Percentiles rank a stretch among this genome's conserved stretches.
These are phyloP conservation scores for Boletus rubescentipes DNA, from an alignment of 768 basidiomycete genomes.

Conservation along the genomic window DNA sequence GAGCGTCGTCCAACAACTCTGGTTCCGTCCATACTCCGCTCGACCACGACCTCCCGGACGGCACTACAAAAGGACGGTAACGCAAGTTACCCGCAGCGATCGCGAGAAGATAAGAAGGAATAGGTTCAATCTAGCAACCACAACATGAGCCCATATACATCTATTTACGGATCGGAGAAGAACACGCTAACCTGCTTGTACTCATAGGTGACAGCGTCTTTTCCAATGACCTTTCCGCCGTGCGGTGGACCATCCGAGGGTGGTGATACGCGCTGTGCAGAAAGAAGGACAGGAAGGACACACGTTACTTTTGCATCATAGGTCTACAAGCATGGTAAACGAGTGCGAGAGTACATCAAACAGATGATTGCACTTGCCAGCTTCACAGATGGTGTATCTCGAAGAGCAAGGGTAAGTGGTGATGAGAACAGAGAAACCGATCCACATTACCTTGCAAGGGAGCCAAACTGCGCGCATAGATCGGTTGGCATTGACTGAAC, in stretches of 20 bases:
- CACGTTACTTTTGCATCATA: conserved; percentile 80
- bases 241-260: conserved; percentile 68
- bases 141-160: background rate
- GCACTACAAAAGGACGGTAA: conserved; percentile 63
- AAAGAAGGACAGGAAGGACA: conserved; percentile 83
- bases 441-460: conserved; percentile 67
- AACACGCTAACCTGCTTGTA: conserved; percentile 68
- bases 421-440: background rate
- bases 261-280: conserved; percentile 79
- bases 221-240: conserved; percentile 70
- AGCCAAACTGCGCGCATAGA: conserved; percentile 76
- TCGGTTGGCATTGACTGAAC: conserved; percentile 93
- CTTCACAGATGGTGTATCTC: conserved; percentile 87
- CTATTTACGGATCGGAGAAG: background rate
- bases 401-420: background rate
- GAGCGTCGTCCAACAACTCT: conserved; percentile 68
- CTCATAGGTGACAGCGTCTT: conserved; percentile 68
- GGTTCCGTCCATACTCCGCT: conserved; percentile 93
- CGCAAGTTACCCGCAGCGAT: conserved; percentile 83
- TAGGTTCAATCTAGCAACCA: conserved; percentile 65
- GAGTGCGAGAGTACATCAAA: background rate
- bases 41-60: conserved; percentile 69
- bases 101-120: conserved; percentile 91
- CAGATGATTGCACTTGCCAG: conserved; percentile 47
- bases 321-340: conserved; percentile 44